Evolutionary conservation across 805 yeast genomes (phyloP).

Genomic region (Blastobotrys mokoenaii): DNA sequence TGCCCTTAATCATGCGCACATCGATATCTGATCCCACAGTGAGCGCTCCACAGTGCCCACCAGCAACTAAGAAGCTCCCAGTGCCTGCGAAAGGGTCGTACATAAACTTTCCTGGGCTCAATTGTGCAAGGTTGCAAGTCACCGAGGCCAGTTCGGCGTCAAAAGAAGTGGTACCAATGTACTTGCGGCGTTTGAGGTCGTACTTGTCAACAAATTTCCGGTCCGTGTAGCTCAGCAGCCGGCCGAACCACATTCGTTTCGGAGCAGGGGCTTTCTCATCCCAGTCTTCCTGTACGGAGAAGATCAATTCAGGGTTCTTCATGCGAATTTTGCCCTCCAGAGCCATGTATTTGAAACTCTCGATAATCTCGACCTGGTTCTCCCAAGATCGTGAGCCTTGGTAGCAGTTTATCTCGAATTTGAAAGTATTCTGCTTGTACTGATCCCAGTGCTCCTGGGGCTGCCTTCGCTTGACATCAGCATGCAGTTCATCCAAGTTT

Average conservation of each 20-base stretch:
- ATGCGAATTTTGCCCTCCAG: conserved; percentile 71
- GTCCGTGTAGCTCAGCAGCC: conserved; percentile 61
- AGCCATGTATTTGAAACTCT: conserved; percentile 59
- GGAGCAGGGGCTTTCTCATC: conserved; percentile 40
- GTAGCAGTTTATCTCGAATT: conserved; percentile 73
- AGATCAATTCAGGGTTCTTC: conserved; percentile 66
- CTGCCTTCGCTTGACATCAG: conserved; percentile 33
- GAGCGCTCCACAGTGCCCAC: conserved; percentile 72
- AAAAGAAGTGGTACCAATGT: conserved; percentile 93
- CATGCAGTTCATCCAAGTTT: conserved; percentile 50
- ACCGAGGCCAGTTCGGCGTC: conserved; percentile 88
- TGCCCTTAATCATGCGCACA: conserved; percentile 68
- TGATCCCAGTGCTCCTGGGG: conserved; percentile 16
- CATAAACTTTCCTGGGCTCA: conserved; percentile 51
- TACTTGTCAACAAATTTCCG: conserved; percentile 63
- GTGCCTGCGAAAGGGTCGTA: conserved; percentile 98
- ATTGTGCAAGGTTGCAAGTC: conserved; percentile 81
- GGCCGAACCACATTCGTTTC: conserved; percentile 59
- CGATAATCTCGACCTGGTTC: conserved; percentile 54
- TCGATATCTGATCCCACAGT: conserved; percentile 89
- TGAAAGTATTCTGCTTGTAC: conserved; percentile 40
- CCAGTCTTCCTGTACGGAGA: conserved; percentile 71
- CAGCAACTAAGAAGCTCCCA: conserved; percentile 87
- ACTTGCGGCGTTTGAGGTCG: conserved; percentile 73
- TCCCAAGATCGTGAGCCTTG: conserved; percentile 53